Conservation (phyloP, 192 early-diverging fungal species). For the Dimargaris cristalligena region DNA sequence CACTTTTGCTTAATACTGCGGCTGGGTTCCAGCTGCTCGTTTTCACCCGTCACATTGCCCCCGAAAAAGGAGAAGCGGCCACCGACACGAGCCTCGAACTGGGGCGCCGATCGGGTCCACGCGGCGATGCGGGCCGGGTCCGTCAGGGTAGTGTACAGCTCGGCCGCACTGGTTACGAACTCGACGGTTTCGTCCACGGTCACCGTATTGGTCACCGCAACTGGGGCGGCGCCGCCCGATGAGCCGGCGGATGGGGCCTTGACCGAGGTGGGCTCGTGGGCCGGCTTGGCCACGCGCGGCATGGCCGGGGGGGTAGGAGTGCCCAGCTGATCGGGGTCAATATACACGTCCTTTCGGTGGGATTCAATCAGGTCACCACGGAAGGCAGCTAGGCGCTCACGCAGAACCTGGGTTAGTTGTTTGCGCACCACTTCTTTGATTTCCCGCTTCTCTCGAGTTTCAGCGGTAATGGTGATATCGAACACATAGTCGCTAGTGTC, state of each 20-base stretch:
- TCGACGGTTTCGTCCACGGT: constrained; percentile 58
- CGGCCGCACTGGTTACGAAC: constrained; percentile 62
- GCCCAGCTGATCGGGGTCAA: constrained; percentile 32
- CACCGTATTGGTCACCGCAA: constrained; percentile 36
- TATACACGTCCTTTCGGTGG: constrained; percentile 70
- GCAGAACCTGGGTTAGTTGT: constrained; percentile 40
- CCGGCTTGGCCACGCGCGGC: constrained; percentile 5
- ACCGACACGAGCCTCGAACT: constrained; percentile 42
- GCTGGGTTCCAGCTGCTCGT: constrained; percentile 50
- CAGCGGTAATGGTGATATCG: constrained; percentile 42
- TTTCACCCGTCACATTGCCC: constrained; percentile 70
- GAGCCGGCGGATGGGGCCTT: neutral
- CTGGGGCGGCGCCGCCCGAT: constrained; percentile 15
- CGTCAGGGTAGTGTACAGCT: constrained; percentile 67
- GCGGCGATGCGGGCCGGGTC: constrained; percentile 48
- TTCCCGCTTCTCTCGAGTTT: constrained; percentile 23
- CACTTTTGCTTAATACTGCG: constrained; percentile 73
- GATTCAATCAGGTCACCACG: constrained; percentile 52
- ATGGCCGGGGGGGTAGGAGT: constrained; percentile 12
- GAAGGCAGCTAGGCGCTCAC: constrained; percentile 42
- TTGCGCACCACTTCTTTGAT: constrained; percentile 56
- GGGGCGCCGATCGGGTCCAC: constrained; percentile 66
- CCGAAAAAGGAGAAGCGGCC: constrained; percentile 61
- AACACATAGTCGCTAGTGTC: constrained; percentile 66
- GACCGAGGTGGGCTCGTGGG: neutral